These are phyloP conservation scores for Lipomyces oligophaga DNA, from an alignment of 805 yeast species.

Conservation along the genomic window DNA sequence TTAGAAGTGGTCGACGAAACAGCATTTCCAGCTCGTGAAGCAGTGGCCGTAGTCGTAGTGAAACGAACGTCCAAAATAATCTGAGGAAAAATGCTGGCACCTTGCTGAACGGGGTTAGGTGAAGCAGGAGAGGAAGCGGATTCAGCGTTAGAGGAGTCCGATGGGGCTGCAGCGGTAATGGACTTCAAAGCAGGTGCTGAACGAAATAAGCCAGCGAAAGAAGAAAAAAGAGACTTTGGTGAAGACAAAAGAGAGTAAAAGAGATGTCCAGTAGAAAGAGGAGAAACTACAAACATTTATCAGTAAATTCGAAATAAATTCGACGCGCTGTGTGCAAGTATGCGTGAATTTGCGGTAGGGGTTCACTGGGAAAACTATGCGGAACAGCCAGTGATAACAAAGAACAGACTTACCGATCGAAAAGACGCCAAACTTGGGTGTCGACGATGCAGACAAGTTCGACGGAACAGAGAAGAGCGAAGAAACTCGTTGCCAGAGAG, in stretches of 20 bases:
- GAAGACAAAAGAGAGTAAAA: conserved; percentile 3
- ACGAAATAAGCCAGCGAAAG: conserved; percentile 4
- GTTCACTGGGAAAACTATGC: too few species aligned
- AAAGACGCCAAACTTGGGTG: too few species aligned
- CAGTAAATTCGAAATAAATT: too few species aligned
- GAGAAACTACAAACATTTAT: too few species aligned
- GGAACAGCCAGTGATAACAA: too few species aligned
- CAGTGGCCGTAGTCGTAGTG: conserved; percentile 11
- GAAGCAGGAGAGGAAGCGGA: not conserved
- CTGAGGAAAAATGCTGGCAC: conserved; percentile 23
- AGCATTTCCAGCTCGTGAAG: not conserved
- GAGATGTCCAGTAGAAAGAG: conserved; percentile 6
- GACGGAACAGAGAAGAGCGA: not conserved
- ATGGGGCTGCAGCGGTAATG: not conserved
- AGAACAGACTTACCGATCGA: too few species aligned
- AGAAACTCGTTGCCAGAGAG: too few species aligned
- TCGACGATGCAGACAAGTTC: not conserved
- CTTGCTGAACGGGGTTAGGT: conserved; percentile 3
- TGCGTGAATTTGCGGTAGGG: too few species aligned
- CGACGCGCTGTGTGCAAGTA: too few species aligned
- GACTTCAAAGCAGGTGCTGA: not conserved
- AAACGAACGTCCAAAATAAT: conserved; percentile 22
- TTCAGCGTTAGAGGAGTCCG: not conserved
- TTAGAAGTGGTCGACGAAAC: not conserved
- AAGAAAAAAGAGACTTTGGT: conserved; percentile 1